Evolutionary conservation across 257 asterid genomes (phyloP).

Genomic region (Solanum chilense): DNA sequence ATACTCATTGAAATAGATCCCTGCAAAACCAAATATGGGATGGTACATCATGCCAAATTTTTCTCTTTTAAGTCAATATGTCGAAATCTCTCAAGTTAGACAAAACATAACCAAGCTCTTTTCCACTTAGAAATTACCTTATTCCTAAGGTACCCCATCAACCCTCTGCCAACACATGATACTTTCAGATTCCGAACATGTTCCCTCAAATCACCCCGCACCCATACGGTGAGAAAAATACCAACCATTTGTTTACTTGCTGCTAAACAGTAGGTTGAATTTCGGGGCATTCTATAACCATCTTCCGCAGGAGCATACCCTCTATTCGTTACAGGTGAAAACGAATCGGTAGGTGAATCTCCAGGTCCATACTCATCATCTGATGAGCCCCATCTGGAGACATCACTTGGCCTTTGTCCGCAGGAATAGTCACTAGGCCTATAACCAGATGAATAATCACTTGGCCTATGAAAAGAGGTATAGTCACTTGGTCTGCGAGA

Average conservation of each 20-base stretch:
- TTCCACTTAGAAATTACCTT: slow-evolving; percentile 1
- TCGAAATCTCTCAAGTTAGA: background rate
- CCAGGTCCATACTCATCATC: slow-evolving; percentile 51
- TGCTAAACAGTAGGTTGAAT: slow-evolving; percentile 8
- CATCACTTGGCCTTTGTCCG: slow-evolving; percentile 76
- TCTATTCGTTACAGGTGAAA: slow-evolving; percentile 33
- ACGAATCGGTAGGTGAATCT: slow-evolving; percentile 34
- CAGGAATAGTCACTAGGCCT: slow-evolving; percentile 45
- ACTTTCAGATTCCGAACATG: slow-evolving; percentile 10
- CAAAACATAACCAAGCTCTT: background rate
- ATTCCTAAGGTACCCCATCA: slow-evolving; percentile 23
- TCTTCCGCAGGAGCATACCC: slow-evolving; percentile 38
- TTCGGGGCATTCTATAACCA: slow-evolving; percentile 26
- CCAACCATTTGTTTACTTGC: slow-evolving; percentile 28
- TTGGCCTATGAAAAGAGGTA: slow-evolving; percentile 59
- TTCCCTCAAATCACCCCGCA: slow-evolving; percentile 8
- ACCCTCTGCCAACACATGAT: slow-evolving; percentile 20
- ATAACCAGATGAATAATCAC: slow-evolving; percentile 84
- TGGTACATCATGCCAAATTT: background rate
- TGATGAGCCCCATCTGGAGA: slow-evolving; percentile 51
- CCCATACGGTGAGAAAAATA: slow-evolving; percentile 17
- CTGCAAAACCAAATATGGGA: slow-evolving; percentile 2
- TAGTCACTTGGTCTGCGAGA: slow-evolving; percentile 62
- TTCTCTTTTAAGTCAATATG: background rate
- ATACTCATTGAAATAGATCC: slow-evolving; percentile 25